These are phyloP conservation scores for Flaveria sonorensis DNA, from an alignment of 129 eudicot species.

Conservation along the genomic window DNA sequence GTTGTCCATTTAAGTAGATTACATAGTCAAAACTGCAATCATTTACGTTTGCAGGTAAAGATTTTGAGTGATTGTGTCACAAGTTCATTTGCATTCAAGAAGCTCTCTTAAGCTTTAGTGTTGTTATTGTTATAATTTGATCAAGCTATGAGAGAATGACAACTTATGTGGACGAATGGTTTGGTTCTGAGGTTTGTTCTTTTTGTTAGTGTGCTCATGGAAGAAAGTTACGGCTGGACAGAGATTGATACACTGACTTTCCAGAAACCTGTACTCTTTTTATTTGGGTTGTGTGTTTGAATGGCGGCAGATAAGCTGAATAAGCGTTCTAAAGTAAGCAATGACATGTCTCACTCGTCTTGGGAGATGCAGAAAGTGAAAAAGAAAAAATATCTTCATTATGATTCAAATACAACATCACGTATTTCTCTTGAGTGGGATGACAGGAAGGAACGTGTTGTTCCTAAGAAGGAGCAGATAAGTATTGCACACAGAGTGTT, in stretches of 20 bases:
- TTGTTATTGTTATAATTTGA: background rate
- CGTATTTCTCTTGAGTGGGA: slow-evolving; percentile 86
- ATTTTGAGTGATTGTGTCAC: background rate
- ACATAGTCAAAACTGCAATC: background rate
- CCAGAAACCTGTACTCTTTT: slow-evolving; percentile 27
- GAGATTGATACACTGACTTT: slow-evolving; percentile 26
- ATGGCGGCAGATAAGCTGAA: slow-evolving; percentile 90
- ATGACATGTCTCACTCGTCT: slow-evolving; percentile 40
- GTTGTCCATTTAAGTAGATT: background rate
- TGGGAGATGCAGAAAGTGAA: slow-evolving; percentile 52
- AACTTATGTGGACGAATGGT: slow-evolving; percentile 7
- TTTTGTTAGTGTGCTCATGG: slow-evolving; percentile 37
- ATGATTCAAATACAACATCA: slow-evolving; percentile 50
- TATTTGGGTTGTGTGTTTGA: slow-evolving; percentile 23
- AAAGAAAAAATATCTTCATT: slow-evolving; percentile 50
- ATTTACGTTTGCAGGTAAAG: background rate
- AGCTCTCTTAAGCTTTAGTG: background rate
- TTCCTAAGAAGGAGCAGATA: slow-evolving; percentile 83
- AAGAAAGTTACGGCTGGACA: slow-evolving; percentile 22
- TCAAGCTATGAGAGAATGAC: slow-evolving; percentile 9
- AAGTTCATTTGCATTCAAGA: background rate
- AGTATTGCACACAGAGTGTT: slow-evolving; percentile 65
- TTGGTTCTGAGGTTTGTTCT: slow-evolving; percentile 4
- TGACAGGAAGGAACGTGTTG: slow-evolving; percentile 64
- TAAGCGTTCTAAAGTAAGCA: slow-evolving; percentile 49